Evolutionary conservation across 225 moss, liverwort and hornwort species (phyloP).

Genomic region (Physcomitrellopsis africana): DNA sequence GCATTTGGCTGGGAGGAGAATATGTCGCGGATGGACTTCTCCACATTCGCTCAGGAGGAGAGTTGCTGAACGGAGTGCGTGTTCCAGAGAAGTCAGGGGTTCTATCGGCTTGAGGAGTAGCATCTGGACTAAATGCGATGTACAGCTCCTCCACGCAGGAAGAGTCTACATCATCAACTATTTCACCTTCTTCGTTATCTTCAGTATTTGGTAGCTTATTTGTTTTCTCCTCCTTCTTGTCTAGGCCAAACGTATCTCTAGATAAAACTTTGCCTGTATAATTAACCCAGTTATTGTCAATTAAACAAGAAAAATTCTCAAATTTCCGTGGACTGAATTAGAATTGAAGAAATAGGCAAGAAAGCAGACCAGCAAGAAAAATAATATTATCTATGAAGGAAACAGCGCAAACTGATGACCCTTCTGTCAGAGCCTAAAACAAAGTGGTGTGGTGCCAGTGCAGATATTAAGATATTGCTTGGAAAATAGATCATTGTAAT

Average conservation of each 20-base stretch:
- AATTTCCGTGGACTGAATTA: conserved; percentile 3
- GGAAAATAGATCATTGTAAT: neutral
- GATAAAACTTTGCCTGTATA: conserved; percentile 53
- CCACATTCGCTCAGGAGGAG: conserved; percentile 65
- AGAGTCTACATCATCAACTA: conserved; percentile 51
- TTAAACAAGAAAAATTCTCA: conserved; percentile 5
- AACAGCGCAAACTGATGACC: neutral
- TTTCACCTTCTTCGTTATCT: conserved; percentile 71
- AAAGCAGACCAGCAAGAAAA: conserved; percentile 14
- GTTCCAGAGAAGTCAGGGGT: conserved; percentile 61
- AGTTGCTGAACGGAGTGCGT: conserved; percentile 44
- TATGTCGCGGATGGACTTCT: conserved; percentile 38
- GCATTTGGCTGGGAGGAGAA: conserved; percentile 45
- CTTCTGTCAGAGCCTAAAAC: neutral
- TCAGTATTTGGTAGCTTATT: conserved; percentile 37
- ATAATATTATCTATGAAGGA: neutral
- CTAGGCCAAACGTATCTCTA: conserved; percentile 50
- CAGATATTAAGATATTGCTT: neutral
- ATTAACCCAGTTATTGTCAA: conserved; percentile 20
- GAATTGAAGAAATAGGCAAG: neutral
- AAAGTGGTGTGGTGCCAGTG: neutral
- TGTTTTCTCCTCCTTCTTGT: conserved; percentile 43
- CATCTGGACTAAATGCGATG: conserved; percentile 48
- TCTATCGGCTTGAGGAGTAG: conserved; percentile 40
- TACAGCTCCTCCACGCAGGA: conserved; percentile 47